Conservation (phyloP, 1,139 yeast genomes). For the Hanseniaspora sp. region DNA sequence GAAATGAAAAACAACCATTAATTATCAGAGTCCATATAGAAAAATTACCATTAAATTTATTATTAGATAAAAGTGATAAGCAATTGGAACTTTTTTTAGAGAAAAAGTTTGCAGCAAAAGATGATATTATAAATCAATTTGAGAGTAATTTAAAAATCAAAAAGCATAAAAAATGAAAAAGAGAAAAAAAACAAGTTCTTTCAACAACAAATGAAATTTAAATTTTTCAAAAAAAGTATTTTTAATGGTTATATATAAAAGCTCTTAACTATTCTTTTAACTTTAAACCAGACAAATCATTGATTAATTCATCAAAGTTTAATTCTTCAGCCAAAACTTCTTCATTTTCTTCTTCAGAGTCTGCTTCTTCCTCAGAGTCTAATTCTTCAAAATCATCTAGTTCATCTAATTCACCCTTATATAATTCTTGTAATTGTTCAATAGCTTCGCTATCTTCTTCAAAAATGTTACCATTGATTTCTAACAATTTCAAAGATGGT, state of each 20-base stretch:
- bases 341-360: constrained; percentile 56
- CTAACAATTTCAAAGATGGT: constrained; percentile 53
- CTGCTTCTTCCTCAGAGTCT: constrained; percentile 76
- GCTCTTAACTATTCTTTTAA: constrained; percentile 45
- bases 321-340: constrained; percentile 45
- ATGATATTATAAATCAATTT: constrained; percentile 34
- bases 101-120: constrained; percentile 59
- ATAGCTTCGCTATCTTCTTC: constrained; percentile 62
- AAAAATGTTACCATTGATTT: constrained; percentile 85
- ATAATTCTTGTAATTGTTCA: constrained; percentile 46
- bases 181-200: constrained; percentile 3
- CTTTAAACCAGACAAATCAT: constrained; percentile 8
- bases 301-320: constrained; percentile 47
- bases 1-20: constrained; percentile 28
- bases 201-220: no score
- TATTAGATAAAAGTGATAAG: constrained; percentile 40
- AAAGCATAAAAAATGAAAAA: constrained; percentile 1
- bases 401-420: constrained; percentile 82
- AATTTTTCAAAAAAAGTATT: no score
- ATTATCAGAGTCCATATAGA: constrained; percentile 42
- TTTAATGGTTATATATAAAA: no score
- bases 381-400: constrained; percentile 88
- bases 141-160: constrained; percentile 27
- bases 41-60: constrained; percentile 36
- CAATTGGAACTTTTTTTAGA: constrained; percentile 65